Conservation (phyloP, 2,329 filamentous ascomycete species). For the Diaporthe sp. region DNA sequence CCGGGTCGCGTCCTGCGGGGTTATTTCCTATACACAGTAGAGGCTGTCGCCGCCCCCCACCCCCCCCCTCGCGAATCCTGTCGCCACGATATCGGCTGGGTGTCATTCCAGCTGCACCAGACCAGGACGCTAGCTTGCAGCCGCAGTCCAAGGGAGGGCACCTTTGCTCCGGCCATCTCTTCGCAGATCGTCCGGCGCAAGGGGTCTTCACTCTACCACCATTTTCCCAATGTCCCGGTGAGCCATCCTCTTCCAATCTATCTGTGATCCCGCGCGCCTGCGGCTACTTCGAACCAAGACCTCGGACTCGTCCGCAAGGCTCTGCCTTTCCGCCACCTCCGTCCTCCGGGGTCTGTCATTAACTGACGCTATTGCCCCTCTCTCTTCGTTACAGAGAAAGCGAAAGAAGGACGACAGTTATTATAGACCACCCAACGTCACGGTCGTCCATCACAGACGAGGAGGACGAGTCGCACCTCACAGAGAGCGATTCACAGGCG, state of each 20-base stretch:
- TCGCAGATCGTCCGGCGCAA: slow-evolving; percentile 58
- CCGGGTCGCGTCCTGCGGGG: slow-evolving; percentile 30
- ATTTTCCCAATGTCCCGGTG: slow-evolving; percentile 47
- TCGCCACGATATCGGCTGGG: slow-evolving; percentile 26
- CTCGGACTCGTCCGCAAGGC: not conserved
- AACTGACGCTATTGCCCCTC: slow-evolving; percentile 17
- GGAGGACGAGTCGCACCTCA: slow-evolving; percentile 52
- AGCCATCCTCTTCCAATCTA: slow-evolving; percentile 11
- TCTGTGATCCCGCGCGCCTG: not conserved
- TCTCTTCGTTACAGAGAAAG: slow-evolving; percentile 28
- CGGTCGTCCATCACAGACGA: slow-evolving; percentile 50
- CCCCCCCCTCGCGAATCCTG: slow-evolving; percentile 17
- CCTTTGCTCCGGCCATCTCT: slow-evolving; percentile 58
- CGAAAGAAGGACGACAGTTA: slow-evolving; percentile 36
- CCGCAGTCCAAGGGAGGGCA: slow-evolving; percentile 35
- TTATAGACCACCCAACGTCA: slow-evolving; percentile 44
- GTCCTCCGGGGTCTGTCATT: not conserved
- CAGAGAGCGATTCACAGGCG: slow-evolving; percentile 46
- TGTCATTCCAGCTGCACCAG: slow-evolving; percentile 30
- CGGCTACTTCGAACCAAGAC: not conserved
- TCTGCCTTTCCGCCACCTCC: not conserved
- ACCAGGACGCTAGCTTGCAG: slow-evolving; percentile 4
- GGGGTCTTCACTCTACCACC: slow-evolving; percentile 47
- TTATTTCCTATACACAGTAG: slow-evolving; percentile 16
- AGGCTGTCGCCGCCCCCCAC: slow-evolving; percentile 20